phyloP scores from a whole-genome alignment of 257 asterid genomes.

The Solanum pinnatisectum region DNA sequence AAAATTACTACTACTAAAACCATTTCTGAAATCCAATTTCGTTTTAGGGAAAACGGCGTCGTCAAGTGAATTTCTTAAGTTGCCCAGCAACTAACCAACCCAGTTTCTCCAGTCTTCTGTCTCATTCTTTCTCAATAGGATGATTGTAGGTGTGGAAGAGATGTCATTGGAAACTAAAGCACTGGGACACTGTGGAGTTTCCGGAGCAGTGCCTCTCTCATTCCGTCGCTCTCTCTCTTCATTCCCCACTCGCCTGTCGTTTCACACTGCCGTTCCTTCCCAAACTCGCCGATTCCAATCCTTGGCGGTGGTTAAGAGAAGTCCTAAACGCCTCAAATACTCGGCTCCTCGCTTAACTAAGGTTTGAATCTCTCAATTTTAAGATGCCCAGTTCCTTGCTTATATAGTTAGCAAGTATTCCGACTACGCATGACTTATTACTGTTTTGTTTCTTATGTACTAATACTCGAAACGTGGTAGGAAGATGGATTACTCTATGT shows the following conservation, averaged over 20 bases:
- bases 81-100: neutral
- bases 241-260: slow-evolving; percentile 11
- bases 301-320: slow-evolving; percentile 55
- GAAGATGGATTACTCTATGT: slow-evolving; percentile 50
- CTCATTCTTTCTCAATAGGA: neutral
- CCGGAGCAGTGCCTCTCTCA: slow-evolving; percentile 20
- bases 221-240: slow-evolving; percentile 29
- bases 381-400: neutral
- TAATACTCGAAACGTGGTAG: slow-evolving; percentile 19
- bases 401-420: neutral
- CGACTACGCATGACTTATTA: neutral
- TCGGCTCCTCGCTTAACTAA: slow-evolving; percentile 67
- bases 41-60: neutral
- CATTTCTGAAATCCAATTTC: neutral
- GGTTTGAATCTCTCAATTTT: slow-evolving; percentile 17
- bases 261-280: neutral
- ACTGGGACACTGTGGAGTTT: slow-evolving; percentile 12
- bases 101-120: neutral
- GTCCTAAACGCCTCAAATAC: slow-evolving; percentile 90
- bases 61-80: neutral
- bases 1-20: neutral
- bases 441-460: neutral
- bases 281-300: slow-evolving; percentile 25
- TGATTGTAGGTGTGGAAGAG: neutral
- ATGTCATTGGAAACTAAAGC: slow-evolving; percentile 46